These are phyloP conservation scores for Gaeumannomyces tritici DNA, from an alignment of 2,329 filamentous ascomycete genomes.

Conservation along the genomic window DNA sequence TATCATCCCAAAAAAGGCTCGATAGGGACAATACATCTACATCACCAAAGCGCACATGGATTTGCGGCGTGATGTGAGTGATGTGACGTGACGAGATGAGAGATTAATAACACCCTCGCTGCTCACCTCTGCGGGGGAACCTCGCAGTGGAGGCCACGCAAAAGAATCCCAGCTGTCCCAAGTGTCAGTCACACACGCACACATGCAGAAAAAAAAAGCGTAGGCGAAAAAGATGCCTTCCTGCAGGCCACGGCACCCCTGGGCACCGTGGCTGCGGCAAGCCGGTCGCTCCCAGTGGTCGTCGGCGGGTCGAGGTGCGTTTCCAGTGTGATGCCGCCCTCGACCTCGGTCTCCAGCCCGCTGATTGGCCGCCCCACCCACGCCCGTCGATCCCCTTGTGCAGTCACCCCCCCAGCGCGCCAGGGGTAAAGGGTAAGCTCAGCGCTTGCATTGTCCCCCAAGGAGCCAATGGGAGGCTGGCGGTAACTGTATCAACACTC, in stretches of 20 bases:
- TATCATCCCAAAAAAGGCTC: neutral
- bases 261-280: neutral
- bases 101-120: neutral
- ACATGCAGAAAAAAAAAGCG: no score
- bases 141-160: no score
- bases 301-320: neutral
- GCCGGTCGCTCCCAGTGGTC: neutral
- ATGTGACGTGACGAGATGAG: neutral
- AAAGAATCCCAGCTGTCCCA: no score
- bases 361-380: neutral
- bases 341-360: neutral
- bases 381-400: neutral
- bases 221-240: neutral
- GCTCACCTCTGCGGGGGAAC: neutral
- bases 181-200: neutral
- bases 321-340: neutral
- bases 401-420: neutral
- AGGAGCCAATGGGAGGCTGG: neutral
- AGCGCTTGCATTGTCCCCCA: neutral
- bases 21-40: neutral
- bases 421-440: conserved; percentile 4
- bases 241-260: neutral
- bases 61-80: neutral
- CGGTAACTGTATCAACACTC: neutral
- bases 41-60: neutral